A percentile compares a stretch with the other conserved stretches of the same genome.
Evolutionary conservation across 805 yeast genomes (phyloP).

Genomic region (Ogataea pignaliae): DNA sequence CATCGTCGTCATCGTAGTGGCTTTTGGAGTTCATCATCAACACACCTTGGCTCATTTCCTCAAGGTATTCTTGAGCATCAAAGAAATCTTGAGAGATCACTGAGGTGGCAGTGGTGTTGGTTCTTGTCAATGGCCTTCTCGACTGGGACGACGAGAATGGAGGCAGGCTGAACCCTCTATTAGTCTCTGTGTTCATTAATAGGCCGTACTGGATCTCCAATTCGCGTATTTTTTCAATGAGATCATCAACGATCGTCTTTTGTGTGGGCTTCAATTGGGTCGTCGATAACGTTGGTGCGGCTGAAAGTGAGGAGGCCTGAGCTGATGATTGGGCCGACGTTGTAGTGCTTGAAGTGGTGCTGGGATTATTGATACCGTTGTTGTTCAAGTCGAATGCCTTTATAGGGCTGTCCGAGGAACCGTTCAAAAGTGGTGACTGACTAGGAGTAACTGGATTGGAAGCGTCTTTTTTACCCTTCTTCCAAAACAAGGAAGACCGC

Average conservation of each 20-base stretch:
- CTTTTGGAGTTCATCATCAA: slow-evolving; percentile 41
- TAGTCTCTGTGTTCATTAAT: slow-evolving; percentile 18
- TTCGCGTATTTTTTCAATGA: slow-evolving; percentile 14
- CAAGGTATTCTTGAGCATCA: slow-evolving; percentile 69
- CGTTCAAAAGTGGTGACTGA: background rate
- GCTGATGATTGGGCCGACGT: background rate
- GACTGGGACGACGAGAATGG: slow-evolving; percentile 19
- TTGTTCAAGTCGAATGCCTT: slow-evolving; percentile 1
- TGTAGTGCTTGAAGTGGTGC: background rate
- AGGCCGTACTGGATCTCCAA: slow-evolving; percentile 20
- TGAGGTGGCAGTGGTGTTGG: slow-evolving; percentile 28
- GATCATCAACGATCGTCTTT: slow-evolving; percentile 7
- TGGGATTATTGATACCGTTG: background rate
- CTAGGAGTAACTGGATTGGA: background rate
- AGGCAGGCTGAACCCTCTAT: slow-evolving; percentile 19
- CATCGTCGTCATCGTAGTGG: slow-evolving; percentile 20
- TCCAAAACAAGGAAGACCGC: slow-evolving; percentile 21
- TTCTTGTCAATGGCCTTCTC: slow-evolving; percentile 21
- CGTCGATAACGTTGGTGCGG: background rate
- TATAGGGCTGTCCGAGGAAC: slow-evolving; percentile 1
- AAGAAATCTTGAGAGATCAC: slow-evolving; percentile 49
- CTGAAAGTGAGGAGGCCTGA: background rate
- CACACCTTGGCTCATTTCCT: slow-evolving; percentile 45
- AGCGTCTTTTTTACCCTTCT: slow-evolving; percentile 16
- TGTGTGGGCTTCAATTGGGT: background rate